These are phyloP conservation scores for Leccinum ochraceum DNA, from an alignment of 768 basidiomycete species.

Conservation along the genomic window DNA sequence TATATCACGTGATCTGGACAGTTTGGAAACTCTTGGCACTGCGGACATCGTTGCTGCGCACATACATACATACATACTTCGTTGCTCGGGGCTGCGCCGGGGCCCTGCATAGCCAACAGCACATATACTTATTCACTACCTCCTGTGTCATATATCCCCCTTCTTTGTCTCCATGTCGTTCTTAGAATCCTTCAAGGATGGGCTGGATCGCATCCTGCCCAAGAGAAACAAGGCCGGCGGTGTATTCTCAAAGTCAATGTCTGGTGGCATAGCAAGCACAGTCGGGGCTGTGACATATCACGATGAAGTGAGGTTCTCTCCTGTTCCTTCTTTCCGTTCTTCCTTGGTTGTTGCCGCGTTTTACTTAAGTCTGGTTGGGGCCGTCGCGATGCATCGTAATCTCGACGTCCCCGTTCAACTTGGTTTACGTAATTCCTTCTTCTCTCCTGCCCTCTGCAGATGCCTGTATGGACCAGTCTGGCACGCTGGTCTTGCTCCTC, in stretches of 20 bases:
- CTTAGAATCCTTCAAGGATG: constrained; percentile 32
- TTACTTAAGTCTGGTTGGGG: constrained; percentile 7
- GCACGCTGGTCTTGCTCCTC: constrained; percentile 59
- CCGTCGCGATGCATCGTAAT: constrained; percentile 21
- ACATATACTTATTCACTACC: constrained; percentile 7
- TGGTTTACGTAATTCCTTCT: constrained; percentile 34
- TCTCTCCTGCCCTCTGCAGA: constrained; percentile 30
- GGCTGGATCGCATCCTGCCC: constrained; percentile 34
- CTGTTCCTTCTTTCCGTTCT: not conserved
- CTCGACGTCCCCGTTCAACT: constrained; percentile 23
- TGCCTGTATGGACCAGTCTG: constrained; percentile 43
- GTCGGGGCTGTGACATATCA: constrained; percentile 62
- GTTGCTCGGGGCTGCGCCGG: not conserved
- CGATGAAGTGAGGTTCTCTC: constrained; percentile 63
- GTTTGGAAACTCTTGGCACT: not conserved
- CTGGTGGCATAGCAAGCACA: constrained; percentile 59
- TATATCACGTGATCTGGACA: constrained; percentile 24
- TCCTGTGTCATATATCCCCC: not conserved
- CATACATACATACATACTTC: not conserved
- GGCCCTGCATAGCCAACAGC: constrained; percentile 15
- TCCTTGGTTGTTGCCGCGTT: constrained; percentile 13
- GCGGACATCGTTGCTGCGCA: not conserved
- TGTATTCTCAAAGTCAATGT: constrained; percentile 36
- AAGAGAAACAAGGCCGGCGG: constrained; percentile 10
- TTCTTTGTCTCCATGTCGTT: constrained; percentile 25